Percentiles rank a stretch among this genome's conserved stretches.
Conservation (phyloP, 768 basidiomycete species). For the Mycena rosella region DNA sequence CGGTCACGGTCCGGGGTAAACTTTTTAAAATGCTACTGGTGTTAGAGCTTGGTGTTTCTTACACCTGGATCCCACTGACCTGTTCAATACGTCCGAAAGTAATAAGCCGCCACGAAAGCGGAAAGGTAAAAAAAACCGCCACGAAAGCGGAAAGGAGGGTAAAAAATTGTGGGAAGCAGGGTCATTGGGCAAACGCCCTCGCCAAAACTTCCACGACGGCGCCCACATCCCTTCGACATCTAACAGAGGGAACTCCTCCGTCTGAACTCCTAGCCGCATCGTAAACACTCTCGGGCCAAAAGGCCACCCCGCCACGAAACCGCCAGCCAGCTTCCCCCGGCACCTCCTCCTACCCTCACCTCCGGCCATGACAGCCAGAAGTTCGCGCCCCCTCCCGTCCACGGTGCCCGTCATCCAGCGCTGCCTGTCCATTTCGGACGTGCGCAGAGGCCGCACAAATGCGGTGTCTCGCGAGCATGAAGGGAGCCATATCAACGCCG, state of each 20-base stretch:
- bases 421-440: conserved; percentile 29
- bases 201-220: conserved; percentile 29
- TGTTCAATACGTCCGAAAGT: background rate
- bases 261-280: conserved; percentile 13
- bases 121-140: conserved; percentile 9
- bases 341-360: conserved; percentile 29
- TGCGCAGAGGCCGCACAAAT: conserved; percentile 15
- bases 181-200: conserved; percentile 31
- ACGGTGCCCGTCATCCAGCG: conserved; percentile 29
- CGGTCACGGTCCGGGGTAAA: too few relatives aligned
- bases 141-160: conserved; percentile 28
- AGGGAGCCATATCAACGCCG: conserved; percentile 18
- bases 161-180: conserved; percentile 33
- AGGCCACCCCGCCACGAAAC: conserved; percentile 32
- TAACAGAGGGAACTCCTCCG: conserved; percentile 22
- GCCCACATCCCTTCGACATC: conserved; percentile 18
- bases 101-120: conserved; percentile 16
- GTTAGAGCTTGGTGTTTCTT: too few relatives aligned
- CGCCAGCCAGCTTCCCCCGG: conserved; percentile 23
- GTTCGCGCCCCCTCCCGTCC: conserved; percentile 28
- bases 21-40: too few relatives aligned
- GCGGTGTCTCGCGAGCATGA: conserved; percentile 26
- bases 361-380: conserved; percentile 29
- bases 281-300: conserved; percentile 32
- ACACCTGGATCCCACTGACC: too few relatives aligned